phyloP scores from a whole-genome alignment of 73 alveolate species.

The Tetrahymena elliotti region DNA sequence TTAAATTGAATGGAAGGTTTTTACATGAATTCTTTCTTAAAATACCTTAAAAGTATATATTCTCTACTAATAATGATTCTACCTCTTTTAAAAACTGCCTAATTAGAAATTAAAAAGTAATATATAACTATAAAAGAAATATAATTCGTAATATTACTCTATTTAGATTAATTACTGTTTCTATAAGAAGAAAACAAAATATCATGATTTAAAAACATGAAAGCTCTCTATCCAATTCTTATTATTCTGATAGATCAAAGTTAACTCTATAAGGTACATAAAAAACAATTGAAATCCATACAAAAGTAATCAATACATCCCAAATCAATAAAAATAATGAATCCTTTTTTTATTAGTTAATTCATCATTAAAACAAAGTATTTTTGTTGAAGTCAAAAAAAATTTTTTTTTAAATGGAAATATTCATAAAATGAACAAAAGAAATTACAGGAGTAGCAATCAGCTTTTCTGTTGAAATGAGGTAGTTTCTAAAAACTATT shows the following conservation, averaged over 20 bases:
- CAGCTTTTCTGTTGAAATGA: neutral
- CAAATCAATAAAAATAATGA: neutral
- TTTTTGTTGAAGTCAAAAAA: neutral
- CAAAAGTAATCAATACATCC: neutral
- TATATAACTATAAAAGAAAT: neutral
- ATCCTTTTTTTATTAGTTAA: too few species aligned
- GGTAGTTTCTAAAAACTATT: neutral
- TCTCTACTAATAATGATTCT: neutral
- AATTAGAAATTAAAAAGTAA: neutral
- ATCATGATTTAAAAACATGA: neutral
- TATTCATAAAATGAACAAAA: too few species aligned
- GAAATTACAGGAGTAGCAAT: neutral
- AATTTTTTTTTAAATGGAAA: too few species aligned
- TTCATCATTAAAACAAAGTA: too few species aligned
- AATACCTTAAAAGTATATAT: neutral
- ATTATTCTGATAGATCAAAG: neutral
- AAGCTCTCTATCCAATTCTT: neutral
- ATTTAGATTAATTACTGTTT: neutral
- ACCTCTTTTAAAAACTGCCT: neutral
- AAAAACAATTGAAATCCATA: neutral
- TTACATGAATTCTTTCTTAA: neutral
- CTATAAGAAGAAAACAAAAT: neutral
- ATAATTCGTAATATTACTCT: neutral
- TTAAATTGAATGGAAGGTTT: too few species aligned
- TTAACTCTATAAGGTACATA: neutral